Conservation (phyloP, 164 flowering plant species). For the Piper betle region DNA sequence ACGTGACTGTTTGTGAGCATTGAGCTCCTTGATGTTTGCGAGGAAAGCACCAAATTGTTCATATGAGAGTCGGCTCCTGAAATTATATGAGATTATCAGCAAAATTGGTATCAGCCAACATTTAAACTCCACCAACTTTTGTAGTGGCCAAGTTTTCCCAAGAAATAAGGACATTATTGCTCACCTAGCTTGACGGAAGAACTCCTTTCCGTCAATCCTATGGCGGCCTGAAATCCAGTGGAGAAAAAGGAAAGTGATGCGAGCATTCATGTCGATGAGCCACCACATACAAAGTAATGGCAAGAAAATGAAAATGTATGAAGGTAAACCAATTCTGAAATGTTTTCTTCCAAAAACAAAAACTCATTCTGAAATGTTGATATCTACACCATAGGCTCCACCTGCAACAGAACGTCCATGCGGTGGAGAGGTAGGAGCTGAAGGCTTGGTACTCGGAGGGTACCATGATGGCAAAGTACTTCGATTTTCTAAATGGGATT, state of each 20-base stretch:
- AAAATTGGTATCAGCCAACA: not conserved
- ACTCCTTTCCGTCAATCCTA: constrained; percentile 91
- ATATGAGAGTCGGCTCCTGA: constrained; percentile 82
- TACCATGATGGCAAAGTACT: constrained; percentile 52
- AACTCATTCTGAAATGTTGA: not conserved
- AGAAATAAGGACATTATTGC: constrained; percentile 7
- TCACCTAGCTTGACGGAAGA: constrained; percentile 95
- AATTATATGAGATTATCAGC: too few species aligned
- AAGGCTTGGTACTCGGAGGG: constrained; percentile 85
- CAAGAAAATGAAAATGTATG: too few species aligned
- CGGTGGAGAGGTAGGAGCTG: constrained; percentile 94
- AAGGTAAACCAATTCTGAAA: too few species aligned
- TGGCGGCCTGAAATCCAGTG: constrained; percentile 38
- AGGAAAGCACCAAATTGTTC: constrained; percentile 94
- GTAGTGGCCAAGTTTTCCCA: not conserved
- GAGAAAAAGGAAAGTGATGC: not conserved
- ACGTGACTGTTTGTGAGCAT: constrained; percentile 85
- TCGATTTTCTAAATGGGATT: constrained; percentile 38
- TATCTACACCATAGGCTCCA: too few species aligned
- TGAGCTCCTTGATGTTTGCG: constrained; percentile 84
- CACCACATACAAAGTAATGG: not conserved
- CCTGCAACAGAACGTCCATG: constrained; percentile 67
- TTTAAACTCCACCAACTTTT: not conserved
- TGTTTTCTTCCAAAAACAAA: not conserved
- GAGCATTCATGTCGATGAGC: not conserved